These are phyloP conservation scores for Penicillium sclerotigenum DNA, from an alignment of 2,329 filamentous ascomycete genomes.

Conservation along the genomic window DNA sequence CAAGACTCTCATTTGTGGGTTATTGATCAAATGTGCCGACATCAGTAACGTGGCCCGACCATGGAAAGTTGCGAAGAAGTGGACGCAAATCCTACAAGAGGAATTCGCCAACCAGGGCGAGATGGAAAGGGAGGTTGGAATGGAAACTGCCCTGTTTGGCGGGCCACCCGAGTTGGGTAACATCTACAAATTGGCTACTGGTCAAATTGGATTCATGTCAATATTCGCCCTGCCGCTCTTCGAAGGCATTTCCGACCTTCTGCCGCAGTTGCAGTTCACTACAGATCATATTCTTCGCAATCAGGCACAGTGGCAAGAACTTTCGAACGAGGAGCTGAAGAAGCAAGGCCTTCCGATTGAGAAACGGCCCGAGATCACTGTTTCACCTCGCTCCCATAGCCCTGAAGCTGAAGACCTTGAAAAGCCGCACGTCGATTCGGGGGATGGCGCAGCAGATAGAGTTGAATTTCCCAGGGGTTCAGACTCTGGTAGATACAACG, in stretches of 20 bases:
- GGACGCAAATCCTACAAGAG: conserved; percentile 91
- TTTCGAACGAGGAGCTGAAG: conserved; percentile 32
- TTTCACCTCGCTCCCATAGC: conserved; percentile 38
- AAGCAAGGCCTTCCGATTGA: conserved; percentile 27
- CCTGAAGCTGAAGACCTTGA: conserved; percentile 22
- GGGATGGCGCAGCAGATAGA: conserved; percentile 12
- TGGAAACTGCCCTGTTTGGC: conserved; percentile 80
- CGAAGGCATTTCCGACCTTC: conserved; percentile 77
- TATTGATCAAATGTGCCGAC: conserved; percentile 96
- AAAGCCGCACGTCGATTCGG: conserved; percentile 8
- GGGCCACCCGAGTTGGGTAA: conserved; percentile 78
- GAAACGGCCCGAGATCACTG: conserved; percentile 19
- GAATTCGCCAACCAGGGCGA: conserved; percentile 90
- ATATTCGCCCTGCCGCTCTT: conserved; percentile 92
- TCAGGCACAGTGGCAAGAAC: conserved; percentile 62
- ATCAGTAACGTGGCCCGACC: conserved; percentile 95
- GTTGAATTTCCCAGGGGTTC: conserved; percentile 17
- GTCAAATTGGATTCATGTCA: conserved; percentile 95
- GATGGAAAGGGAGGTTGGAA: conserved; percentile 85
- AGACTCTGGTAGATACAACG: conserved; percentile 24
- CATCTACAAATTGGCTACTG: conserved; percentile 73
- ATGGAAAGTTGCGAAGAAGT: conserved; percentile 76
- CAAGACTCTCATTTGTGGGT: conserved; percentile 76
- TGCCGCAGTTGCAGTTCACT: conserved; percentile 80
- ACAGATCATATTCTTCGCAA: conserved; percentile 79